Base-by-base conservation (phyloP, 257 asterid genomes). In the Anisodus acutangulus region DNA sequence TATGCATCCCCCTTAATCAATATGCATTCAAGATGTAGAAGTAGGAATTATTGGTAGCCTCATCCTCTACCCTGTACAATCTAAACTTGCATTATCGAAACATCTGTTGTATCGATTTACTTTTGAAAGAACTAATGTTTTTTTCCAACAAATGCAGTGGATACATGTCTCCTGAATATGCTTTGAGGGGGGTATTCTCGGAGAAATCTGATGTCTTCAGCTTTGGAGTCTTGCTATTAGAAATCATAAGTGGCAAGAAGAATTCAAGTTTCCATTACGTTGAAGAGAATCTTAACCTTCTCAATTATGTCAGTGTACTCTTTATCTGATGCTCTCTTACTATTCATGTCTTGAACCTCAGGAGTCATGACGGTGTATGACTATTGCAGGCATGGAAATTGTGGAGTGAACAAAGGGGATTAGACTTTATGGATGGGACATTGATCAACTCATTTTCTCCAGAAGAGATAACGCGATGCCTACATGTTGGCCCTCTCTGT, bases 151-250 rank as follows among this genome's bases (percentile, higher is more conserved):
- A 71, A 43, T 58, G 81, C 85, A 83, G 85, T 68, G 85, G 80
- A 39, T 83, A 83, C 16, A 83, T 83, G 85, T 83, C 82, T 15
- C 85, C 85, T 4, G 82, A 83, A n/a, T 83, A 83, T 83, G 85
- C 68, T 37, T 35, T 83, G 80, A 60, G 81, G 39, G 85, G 85
- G 1, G 57, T 68, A 68, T 83, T 83, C 53, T 64, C 68, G 0
- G 83, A 71, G 79, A 84, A 84, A 84, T 84, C 86, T 22, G 86
- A 84, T 49, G 86, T 76, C 37, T 84, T 72, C 69, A 84, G 86
- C 59, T 84, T 76, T 6, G 86, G 86, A 16, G 86, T 84, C 11
- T 76, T 84, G 57, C 17, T 62, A 37, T 58, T 84, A 80, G 86
- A 84, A 80, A 76, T 84, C 22, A 67, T 60, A 10, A 84, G 76